Evolutionary conservation across 2,329 filamentous ascomycete genomes (phyloP).

Genomic region (Exophiala xenobiotica): DNA sequence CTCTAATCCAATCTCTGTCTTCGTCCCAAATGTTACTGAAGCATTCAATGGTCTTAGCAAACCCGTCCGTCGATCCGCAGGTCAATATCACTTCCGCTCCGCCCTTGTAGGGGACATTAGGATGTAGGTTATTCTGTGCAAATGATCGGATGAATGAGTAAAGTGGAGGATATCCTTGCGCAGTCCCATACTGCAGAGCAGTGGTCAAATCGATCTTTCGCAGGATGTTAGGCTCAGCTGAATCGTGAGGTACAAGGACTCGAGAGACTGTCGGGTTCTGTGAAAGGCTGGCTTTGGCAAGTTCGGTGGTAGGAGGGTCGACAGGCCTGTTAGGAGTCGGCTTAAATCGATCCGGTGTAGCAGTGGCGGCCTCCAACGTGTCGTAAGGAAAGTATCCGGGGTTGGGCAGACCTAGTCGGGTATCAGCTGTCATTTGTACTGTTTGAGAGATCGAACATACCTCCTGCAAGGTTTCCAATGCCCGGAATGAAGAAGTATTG

Average conservation of each 20-base stretch:
- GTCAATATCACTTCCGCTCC: conserved; percentile 78
- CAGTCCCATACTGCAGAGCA: conserved; percentile 83
- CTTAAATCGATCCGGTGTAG: conserved; percentile 70
- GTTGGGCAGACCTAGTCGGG: conserved; percentile 70
- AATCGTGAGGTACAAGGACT: conserved; percentile 70
- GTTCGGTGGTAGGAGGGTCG: conserved; percentile 43
- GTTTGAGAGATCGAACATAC: conserved; percentile 36
- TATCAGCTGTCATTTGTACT: conserved; percentile 9
- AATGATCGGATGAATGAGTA: conserved; percentile 78
- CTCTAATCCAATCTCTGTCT: conserved; percentile 63
- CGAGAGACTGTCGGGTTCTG: conserved; percentile 47
- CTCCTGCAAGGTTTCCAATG: conserved; percentile 62
- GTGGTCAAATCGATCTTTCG: conserved; percentile 77
- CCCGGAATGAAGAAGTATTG: conserved; percentile 71
- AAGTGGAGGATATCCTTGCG: conserved; percentile 76
- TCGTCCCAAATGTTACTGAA: conserved; percentile 75
- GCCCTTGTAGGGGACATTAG: conserved; percentile 72
- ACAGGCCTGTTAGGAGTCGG: conserved; percentile 65
- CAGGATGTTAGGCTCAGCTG: conserved; percentile 56
- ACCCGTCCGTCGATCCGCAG: conserved; percentile 81
- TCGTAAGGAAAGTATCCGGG: conserved; percentile 84
- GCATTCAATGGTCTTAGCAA: conserved; percentile 72
- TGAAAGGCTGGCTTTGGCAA: conserved; percentile 38
- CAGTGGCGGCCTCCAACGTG: conserved; percentile 78
- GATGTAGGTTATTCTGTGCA: conserved; percentile 72